Base-by-base conservation (phyloP, 495 filamentous ascomycete species). In the Aspergillus biplanus region DNA sequence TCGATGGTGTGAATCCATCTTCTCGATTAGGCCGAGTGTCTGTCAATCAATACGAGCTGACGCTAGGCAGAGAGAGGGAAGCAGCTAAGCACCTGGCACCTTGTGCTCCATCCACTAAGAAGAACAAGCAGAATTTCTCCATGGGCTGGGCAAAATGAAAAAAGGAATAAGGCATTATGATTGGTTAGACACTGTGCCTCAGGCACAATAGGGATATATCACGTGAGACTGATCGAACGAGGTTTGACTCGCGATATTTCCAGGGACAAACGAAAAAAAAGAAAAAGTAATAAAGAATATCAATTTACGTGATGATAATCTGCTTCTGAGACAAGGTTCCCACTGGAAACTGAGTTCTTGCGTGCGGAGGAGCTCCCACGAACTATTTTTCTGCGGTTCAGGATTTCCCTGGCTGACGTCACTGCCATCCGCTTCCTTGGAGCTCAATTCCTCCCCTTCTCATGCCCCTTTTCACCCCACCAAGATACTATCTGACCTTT, bases 141-240 rank as follows among this genome's bases (percentile, higher is more conserved):
- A 27, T 27, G 21, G 21, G 21, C 21, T 27, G 21, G 21, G 21
- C 21, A 44, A 5, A 44, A 44, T 4, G 8, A 44, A 44, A 44
- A 44, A 44, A 50, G 48, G 4, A 50, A 9, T 50, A 3, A 27
- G 27, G 18, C 47, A 5, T 15, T 56, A 32, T 61, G 59, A 61
- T 61, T 61, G 59, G 59, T 16, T 31, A n/a, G 6, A 4, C 5
- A 11, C 6, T 15, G 16, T 58, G 42, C 56, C 56, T 58, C 2
- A 60, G 46, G 58, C 58, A 39, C 32, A 15, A 33, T 0, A 18
- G 12, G 0, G 39, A 44, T 12, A 6, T 44, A 9, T 44, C 21
- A 27, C 21, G 21, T 27, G 21, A 27, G 21, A 1, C 21, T 2
- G 2, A 27, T 27, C 2, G 21, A 27, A 27, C n/a, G n/a, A n/a